Base-by-base conservation (phyloP, 805 yeast species). In the Candida ulmi region DNA sequence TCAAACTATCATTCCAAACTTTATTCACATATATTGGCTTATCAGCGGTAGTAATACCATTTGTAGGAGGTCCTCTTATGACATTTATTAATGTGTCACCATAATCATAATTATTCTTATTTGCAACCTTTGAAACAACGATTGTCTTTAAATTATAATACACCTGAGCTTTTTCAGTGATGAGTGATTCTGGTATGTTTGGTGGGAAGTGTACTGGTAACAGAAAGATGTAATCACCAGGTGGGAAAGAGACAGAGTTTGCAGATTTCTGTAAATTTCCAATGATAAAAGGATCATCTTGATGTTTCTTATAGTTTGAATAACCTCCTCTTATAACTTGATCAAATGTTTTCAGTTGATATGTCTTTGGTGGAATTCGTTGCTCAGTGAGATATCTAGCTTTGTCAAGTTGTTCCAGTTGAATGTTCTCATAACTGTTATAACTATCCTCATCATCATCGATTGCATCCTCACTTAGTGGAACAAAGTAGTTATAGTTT, bases 21-120 rank as follows among this genome's bases (percentile, higher is more conserved):
- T 85, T 69, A 55, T 81, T 83, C 27, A 85, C 87, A 56, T 80
- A 83, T 15, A 85, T 74, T 0, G 95, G 88, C 53, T 83, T 85
- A 54, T 83, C 82, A 6, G 63, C 62, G 1, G 71, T 64, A 0
- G 69, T 59, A 2, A 58, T 43, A 1, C 68, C 66, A 6, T 48
- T 45, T 8, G 53, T 48, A 6, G 74, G 74, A 2, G 73, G 73
- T 0, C 65, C 63, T 44, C 74, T 60, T 1, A 70, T 52, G 12
- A 67, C 46, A 18, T 55, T 57, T 11, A 68, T 38, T 18, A 60
- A 58, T 24, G 55, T 58, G 30, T 63, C 65, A 9, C 58, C 58
- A 57, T 61, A 33, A 41, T 46, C 32, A 53, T 68, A 30, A 54
- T 65, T 33, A 40, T 54, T 42, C 52, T 41, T 16, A 56, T 65